Conservation (phyloP, 306 rosid species). For the Ormosia semicastrata region DNA sequence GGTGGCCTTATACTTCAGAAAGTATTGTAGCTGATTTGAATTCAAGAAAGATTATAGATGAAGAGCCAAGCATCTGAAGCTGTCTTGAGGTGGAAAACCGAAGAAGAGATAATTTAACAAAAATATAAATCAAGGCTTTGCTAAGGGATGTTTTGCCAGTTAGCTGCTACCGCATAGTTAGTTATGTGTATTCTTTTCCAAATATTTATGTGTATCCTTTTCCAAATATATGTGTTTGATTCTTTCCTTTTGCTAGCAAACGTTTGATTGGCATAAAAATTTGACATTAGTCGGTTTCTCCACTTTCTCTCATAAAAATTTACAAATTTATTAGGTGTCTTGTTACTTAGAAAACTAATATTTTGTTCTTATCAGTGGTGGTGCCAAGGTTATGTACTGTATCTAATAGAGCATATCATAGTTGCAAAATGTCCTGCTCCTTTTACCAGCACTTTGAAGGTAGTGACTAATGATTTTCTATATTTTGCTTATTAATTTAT, state of each 20-base stretch:
- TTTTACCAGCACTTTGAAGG: neutral
- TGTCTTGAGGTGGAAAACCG: conserved; percentile 2
- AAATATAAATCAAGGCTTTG: neutral
- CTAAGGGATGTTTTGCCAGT: neutral
- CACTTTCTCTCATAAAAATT: neutral
- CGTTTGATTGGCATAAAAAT: neutral
- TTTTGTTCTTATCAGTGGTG: neutral
- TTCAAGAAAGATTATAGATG: conserved; percentile 4
- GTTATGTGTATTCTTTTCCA: no score
- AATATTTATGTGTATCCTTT: conserved; percentile 9
- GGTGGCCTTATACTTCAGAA: neutral
- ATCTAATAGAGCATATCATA: neutral
- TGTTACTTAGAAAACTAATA: neutral
- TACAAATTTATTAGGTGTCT: neutral
- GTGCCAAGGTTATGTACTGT: neutral
- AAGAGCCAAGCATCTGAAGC: conserved; percentile 17
- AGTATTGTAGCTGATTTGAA: conserved; percentile 5
- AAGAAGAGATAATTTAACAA: neutral
- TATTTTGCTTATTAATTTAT: neutral
- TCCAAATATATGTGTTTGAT: neutral
- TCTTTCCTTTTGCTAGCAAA: neutral
- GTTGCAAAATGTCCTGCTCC: neutral
- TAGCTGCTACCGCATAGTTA: conserved; percentile 5
- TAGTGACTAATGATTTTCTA: neutral
- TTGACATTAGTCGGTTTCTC: neutral